These are phyloP conservation scores for Hypoxylon rubiginosum DNA, from an alignment of 2,329 filamentous ascomycete genomes.

Conservation along the genomic window DNA sequence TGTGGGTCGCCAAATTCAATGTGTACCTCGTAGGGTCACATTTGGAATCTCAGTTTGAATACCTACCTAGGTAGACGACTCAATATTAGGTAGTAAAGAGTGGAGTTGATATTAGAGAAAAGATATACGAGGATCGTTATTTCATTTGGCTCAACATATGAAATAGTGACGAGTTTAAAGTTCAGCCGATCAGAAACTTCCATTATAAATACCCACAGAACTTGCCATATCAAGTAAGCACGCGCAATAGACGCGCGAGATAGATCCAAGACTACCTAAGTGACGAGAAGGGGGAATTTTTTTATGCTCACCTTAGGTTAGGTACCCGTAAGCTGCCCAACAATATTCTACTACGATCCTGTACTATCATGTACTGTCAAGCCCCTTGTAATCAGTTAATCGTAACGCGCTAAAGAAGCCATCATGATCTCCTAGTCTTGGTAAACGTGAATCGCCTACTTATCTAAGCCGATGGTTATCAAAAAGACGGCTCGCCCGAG, in stretches of 20 bases:
- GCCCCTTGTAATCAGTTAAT: neutral
- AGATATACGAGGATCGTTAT: neutral
- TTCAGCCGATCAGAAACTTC: conserved; percentile 6
- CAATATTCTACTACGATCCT: neutral
- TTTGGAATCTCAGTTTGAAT: neutral
- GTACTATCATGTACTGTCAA: neutral
- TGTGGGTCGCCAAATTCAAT: neutral
- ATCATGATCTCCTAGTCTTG: neutral
- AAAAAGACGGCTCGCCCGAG: neutral
- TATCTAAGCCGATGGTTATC: conserved; percentile 3
- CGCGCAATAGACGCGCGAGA: conserved; percentile 5
- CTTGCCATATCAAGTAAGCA: conserved; percentile 16
- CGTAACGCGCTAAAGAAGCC: neutral
- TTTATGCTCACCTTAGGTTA: neutral
- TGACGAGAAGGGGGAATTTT: conserved; percentile 4
- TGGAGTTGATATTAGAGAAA: neutral
- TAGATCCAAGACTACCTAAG: conserved; percentile 5
- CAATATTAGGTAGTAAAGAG: no score
- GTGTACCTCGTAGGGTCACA: neutral
- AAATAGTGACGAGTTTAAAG: conserved; percentile 20
- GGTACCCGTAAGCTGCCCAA: neutral
- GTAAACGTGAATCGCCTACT: neutral
- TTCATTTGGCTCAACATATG: neutral
- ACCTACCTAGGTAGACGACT: no score
- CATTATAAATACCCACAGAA: conserved; percentile 17